Base-by-base conservation (phyloP, 2,329 filamentous ascomycete genomes). In the Colletotrichum shisoi region DNA sequence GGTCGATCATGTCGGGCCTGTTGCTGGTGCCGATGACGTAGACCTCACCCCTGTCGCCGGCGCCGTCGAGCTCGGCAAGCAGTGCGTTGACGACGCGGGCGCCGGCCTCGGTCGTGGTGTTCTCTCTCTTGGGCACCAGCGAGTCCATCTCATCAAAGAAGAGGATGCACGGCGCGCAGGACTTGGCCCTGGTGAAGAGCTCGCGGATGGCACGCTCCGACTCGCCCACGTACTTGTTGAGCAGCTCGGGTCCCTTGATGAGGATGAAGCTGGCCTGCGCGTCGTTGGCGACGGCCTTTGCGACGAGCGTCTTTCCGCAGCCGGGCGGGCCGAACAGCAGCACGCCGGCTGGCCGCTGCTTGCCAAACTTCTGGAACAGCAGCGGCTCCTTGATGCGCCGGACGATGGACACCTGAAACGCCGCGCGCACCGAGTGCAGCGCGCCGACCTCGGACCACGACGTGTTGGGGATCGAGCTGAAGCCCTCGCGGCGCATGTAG, bases 201-300 rank as follows among this genome's bases (percentile, higher is more conserved):
- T 96, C 93, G 24, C 95, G 89, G 1, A 99, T 91, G 0, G 94
- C 92, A 12, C 94, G 90, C 79, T 99, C 95, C 7, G 92, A 96
- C 79, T 99, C 95, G 71, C 95, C 95, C 11, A 99, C 94, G 76
- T 94, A 99, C 79, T 98, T 99, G 83, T 98, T 98, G 52, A 99
- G 85, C 11, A 99, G 83, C 76, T 99, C 95, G 0, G 95, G 95
- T 0, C 95, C 95, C 78, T 97, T 97, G 79, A 99, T 93, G 59
- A 93, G 93, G 78, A 99, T 99, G 82, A 99, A 99, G 78, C 97
- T 98, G 54, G 95, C 95, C 76, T 94, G 93, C 8, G 91, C 94
- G 76, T 97, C 93, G 77, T 96, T 96, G 62, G 95, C 95, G 4
- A 97, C 93, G 3, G 95, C 95, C 79, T 98, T 97, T 19, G 95